These are phyloP conservation scores for Allium sativum DNA, from an alignment of 106 monocot genomes.

Conservation along the genomic window DNA sequence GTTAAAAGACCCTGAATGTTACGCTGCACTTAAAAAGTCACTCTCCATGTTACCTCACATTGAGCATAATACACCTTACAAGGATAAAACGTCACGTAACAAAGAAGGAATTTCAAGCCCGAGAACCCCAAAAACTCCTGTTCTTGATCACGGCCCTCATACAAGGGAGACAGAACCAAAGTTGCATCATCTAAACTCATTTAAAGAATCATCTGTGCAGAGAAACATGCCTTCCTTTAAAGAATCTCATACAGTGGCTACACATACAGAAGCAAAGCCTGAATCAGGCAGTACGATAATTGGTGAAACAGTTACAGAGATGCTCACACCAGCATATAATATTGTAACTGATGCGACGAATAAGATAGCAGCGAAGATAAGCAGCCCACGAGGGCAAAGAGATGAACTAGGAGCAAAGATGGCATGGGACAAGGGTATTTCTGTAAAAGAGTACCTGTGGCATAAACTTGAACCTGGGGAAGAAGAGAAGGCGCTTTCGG, in stretches of 20 bases:
- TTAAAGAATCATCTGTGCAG: constrained; percentile 9
- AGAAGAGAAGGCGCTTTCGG: constrained; percentile 49
- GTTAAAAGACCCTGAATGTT: constrained; percentile 21
- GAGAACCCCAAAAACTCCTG: background rate
- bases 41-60: background rate
- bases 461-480: constrained; percentile 58
- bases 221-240: background rate
- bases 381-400: constrained; percentile 3
- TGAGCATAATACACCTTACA: background rate
- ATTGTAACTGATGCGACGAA: constrained; percentile 18
- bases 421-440: constrained; percentile 27
- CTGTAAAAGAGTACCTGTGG: constrained; percentile 46
- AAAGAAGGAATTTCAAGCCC: background rate
- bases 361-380: constrained; percentile 28
- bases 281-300: background rate
- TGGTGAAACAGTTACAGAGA: constrained; percentile 13
- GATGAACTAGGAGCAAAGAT: constrained; percentile 28
- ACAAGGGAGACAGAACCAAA: constrained; percentile 11
- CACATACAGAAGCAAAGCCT: background rate
- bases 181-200: constrained; percentile 12
- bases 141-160: background rate
- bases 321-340: constrained; percentile 36
- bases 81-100: background rate
- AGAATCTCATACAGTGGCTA: background rate
- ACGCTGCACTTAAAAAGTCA: constrained; percentile 37